Conservation (phyloP, 257 asterid genomes). For the Misopates orontium region DNA sequence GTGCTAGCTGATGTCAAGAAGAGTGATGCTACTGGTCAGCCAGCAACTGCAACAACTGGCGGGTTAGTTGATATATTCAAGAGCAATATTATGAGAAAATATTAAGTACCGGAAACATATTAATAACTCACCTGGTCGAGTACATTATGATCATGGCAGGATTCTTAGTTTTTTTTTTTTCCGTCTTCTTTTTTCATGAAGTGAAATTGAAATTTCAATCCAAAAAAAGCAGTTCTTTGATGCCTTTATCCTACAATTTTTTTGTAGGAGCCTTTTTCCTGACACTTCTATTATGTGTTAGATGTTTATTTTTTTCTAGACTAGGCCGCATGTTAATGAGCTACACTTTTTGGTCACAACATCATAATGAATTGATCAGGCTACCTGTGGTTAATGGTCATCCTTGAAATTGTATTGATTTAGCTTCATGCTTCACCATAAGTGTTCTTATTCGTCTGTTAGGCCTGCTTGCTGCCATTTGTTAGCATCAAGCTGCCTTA, state of each 20-base stretch:
- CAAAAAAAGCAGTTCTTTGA: background rate
- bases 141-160: background rate
- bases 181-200: background rate
- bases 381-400: background rate
- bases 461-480: too few species aligned
- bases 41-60: constrained; percentile 96
- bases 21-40: constrained; percentile 88
- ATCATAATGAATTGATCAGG: background rate
- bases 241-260: background rate
- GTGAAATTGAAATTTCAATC: constrained; percentile 9
- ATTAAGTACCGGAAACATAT: background rate
- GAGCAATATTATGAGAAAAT: constrained; percentile 1
- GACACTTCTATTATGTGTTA: background rate
- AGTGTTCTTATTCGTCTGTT: too few species aligned
- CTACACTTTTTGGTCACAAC: background rate
- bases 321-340: background rate
- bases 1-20: constrained; percentile 83
- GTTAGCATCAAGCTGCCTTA: background rate
- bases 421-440: too few species aligned
- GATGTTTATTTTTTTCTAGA: background rate
- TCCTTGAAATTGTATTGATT: constrained; percentile 1
- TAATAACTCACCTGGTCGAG: background rate
- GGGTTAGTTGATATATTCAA: constrained; percentile 65
- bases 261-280: background rate
- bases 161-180: constrained; percentile 10